Conservation (phyloP, 495 filamentous ascomycete genomes). For the Neurospora africana region DNA sequence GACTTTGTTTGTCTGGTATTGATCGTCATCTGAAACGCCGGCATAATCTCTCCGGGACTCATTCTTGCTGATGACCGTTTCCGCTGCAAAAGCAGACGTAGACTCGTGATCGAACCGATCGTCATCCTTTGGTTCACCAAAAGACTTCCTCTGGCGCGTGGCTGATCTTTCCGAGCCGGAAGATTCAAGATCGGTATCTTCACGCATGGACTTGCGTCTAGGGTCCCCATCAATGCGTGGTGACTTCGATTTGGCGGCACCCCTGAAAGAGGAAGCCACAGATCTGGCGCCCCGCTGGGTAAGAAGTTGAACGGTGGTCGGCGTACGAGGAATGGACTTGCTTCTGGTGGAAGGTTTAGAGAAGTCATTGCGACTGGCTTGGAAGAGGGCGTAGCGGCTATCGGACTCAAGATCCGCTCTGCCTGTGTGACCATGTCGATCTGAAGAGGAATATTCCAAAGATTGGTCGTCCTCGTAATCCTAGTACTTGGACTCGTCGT, state of each 20-base stretch:
- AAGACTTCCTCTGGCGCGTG: neutral
- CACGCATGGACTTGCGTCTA: neutral
- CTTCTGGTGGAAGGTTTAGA: neutral
- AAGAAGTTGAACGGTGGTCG: neutral
- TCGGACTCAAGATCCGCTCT: neutral
- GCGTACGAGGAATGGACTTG: neutral
- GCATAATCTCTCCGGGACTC: neutral
- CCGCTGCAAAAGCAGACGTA: neutral
- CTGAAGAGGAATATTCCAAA: neutral
- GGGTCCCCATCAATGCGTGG: neutral
- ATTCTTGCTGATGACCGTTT: neutral
- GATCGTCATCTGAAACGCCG: neutral
- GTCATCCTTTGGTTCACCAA: neutral
- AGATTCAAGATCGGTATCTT: neutral
- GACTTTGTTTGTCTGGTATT: neutral
- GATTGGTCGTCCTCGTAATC: neutral
- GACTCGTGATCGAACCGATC: neutral
- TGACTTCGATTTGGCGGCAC: neutral
- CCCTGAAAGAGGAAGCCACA: neutral
- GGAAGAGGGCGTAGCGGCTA: neutral
- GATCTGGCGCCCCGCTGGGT: neutral
- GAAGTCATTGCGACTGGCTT: neutral
- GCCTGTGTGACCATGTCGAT: neutral
- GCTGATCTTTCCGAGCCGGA: neutral
- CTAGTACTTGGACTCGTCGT: neutral